Base-by-base conservation (phyloP, 768 basidiomycete species). In the Leucocoprinus birnbaumii region DNA sequence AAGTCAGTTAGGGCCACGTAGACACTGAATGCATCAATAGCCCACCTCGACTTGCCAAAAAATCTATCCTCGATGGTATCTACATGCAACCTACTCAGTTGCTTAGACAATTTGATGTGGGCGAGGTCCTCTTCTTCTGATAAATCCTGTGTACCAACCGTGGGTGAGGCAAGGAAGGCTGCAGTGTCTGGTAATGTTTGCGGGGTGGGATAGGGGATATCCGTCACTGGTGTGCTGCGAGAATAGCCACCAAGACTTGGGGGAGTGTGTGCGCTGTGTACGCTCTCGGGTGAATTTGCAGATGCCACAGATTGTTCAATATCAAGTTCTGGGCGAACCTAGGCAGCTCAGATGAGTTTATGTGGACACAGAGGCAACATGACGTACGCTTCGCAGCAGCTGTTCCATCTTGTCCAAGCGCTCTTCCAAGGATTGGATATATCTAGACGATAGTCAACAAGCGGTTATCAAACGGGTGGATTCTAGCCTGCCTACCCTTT, bases 1-100 rank as follows among this genome's bases (percentile, higher is more conserved):
- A n/a, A 21, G n/a, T 48, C 34, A 38, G 45, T 31, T 34, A 46
- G 7, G 35, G 21, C 18, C 16, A 46, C 4, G 16, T 38, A 16
- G 6, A 35, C 2, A 4, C 8, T 10, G 40, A 21, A 24, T 21
- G 16, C 24, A 47, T 16, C n/a, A 19, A 21, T 9, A 5, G 51
- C 59, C 10, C 27, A 71, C 70, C 69, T 71, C 8, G 75, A 71
- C 40, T 68, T 68, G 11, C 78, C 77, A 62, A 75, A 78, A 57
- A 76, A 79, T 22, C 69, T 66, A 44, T 71, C 61, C 27, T 72
- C 68, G 11, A 68, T 52, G 2, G 66, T 46, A 9, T 66, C 53
- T 13, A 76, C 41, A 13, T 66, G 64, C 25, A 77, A 60, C 8
- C 58, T 59, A 22, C 63, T 59, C 18, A 75, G 58, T 10, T 71